Conservation (phyloP, 2,329 filamentous ascomycete genomes). For the Lasiodiplodia theobromae region DNA sequence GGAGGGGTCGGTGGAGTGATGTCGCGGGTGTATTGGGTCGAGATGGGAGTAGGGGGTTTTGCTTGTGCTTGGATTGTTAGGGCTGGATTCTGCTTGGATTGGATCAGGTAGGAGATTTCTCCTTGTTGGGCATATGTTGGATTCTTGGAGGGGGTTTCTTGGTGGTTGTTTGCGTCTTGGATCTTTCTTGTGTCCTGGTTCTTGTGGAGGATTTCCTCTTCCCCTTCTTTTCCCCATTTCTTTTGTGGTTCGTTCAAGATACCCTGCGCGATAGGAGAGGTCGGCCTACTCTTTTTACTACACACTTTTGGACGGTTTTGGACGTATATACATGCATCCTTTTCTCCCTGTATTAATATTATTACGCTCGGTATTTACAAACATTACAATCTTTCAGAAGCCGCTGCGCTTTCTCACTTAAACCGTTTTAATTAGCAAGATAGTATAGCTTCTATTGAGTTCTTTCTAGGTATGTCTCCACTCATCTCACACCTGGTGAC, state of each 20-base stretch:
- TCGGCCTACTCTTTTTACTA: neutral
- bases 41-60: neutral
- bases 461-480: neutral
- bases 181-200: neutral
- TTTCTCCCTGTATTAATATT: neutral
- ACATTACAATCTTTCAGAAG: neutral
- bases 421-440: too few relatives aligned
- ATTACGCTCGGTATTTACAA: neutral
- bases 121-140: neutral
- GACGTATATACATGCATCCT: neutral
- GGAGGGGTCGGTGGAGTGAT: conserved; percentile 32
- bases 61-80: neutral
- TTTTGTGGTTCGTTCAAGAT: neutral
- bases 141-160: neutral
- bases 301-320: neutral
- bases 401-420: neutral
- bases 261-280: conserved; percentile 12
- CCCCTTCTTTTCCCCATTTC: neutral
- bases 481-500: neutral
- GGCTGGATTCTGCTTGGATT: neutral
- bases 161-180: neutral
- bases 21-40: neutral
- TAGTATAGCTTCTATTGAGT: too few relatives aligned
- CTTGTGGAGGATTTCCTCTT: neutral
- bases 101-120: neutral